A percentile compares a stretch with the other conserved stretches of the same genome.
These are phyloP conservation scores for Diplodia corticola DNA, from an alignment of 2,329 filamentous ascomycete species.

Conservation along the genomic window DNA sequence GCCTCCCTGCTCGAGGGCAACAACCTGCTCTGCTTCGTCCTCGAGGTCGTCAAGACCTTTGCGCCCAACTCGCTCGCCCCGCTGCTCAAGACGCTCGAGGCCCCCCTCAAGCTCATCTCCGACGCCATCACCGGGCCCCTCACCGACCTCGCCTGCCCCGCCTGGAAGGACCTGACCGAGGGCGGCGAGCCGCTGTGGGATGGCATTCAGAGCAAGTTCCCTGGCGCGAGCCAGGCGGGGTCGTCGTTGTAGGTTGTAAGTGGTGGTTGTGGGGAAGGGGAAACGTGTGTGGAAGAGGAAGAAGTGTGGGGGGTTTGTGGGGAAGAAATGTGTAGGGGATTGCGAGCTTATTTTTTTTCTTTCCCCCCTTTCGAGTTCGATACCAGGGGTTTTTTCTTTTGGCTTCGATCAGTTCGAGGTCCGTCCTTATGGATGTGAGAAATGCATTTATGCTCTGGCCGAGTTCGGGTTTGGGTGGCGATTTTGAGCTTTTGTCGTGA, in stretches of 20 bases:
- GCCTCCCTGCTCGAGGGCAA: slow-evolving; percentile 41
- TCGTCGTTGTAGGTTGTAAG: slow-evolving; percentile 17
- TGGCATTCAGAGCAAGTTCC: slow-evolving; percentile 5
- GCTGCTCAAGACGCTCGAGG: slow-evolving; percentile 31
- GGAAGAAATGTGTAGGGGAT: no score
- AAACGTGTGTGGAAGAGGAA: no score
- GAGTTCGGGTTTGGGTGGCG: no score
- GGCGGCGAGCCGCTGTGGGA: slow-evolving; percentile 23
- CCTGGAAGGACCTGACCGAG: slow-evolving; percentile 28
- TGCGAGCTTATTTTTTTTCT: no score
- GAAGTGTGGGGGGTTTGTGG: no score
- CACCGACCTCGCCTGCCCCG: slow-evolving; percentile 31
- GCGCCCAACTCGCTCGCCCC: slow-evolving; percentile 37
- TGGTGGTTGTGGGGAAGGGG: no score
- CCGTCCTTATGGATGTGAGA: no score
- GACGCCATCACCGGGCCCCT: slow-evolving; percentile 29
- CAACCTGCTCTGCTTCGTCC: slow-evolving; percentile 41
- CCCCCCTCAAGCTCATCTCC: slow-evolving; percentile 29
- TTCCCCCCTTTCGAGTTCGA: no score
- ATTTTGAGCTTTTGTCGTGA: no score
- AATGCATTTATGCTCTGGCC: no score
- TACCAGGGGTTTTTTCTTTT: no score
- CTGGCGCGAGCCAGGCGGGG: slow-evolving; percentile 3
- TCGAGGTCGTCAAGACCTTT: slow-evolving; percentile 38
- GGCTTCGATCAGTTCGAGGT: no score